Evolutionary conservation across 1,284 basidiomycete genomes (phyloP).

Genomic region (Malassezia dermatis): DNA sequence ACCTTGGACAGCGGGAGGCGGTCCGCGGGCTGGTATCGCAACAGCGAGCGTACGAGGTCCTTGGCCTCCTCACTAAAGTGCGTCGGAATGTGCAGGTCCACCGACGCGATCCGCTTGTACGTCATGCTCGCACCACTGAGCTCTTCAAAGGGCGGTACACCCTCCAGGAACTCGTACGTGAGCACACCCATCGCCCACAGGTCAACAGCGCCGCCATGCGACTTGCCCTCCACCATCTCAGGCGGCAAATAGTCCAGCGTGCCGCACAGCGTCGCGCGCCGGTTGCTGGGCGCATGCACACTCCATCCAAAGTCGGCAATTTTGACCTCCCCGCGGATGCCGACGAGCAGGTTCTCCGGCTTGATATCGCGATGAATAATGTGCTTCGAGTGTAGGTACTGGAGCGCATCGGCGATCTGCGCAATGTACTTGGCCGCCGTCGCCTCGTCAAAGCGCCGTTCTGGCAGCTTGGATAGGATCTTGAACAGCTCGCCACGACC

Average conservation of each 20-base stretch:
- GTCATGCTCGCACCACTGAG: constrained; percentile 59
- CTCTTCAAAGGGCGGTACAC: constrained; percentile 80
- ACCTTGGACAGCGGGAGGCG: constrained; percentile 73
- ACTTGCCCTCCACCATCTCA: constrained; percentile 89
- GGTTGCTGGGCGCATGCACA: constrained; percentile 86
- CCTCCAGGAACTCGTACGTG: constrained; percentile 86
- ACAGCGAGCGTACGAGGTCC: constrained; percentile 40
- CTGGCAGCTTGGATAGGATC: constrained; percentile 64
- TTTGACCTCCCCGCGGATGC: constrained; percentile 92
- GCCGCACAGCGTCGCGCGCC: constrained; percentile 79
- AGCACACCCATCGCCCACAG: constrained; percentile 95
- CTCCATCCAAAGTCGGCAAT: constrained; percentile 99
- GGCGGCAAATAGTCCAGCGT: constrained; percentile 95
- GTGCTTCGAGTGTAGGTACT: constrained; percentile 87
- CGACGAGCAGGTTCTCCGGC: constrained; percentile 89
- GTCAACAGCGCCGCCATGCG: constrained; percentile 80
- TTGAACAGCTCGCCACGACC: constrained; percentile 93
- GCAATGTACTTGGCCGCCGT: constrained; percentile 79
- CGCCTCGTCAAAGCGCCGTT: constrained; percentile 73
- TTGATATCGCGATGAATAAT: constrained; percentile 99
- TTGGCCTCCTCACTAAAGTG: constrained; percentile 31
- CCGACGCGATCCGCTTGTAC: constrained; percentile 33
- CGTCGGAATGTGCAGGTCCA: constrained; percentile 34
- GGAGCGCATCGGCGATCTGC: constrained; percentile 93
- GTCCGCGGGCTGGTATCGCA: constrained; percentile 73